A percentile compares a stretch with the other conserved stretches of the same genome.
Evolutionary conservation across 495 filamentous ascomycete species (phyloP).

Genomic region (Trichoderma reesei): DNA sequence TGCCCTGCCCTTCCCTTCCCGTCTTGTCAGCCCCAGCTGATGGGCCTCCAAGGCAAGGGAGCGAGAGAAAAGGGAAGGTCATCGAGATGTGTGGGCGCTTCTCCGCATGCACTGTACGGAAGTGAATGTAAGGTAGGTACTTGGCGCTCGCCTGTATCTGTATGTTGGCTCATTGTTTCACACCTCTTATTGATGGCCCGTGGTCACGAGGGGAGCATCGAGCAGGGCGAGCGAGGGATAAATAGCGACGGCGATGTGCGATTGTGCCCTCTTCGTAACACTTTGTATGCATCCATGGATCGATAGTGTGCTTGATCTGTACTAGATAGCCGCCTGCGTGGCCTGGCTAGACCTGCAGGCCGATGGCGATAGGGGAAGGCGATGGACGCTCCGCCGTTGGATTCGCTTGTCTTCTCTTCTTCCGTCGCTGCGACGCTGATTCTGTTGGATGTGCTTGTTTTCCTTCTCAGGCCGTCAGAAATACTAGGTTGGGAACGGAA

Average conservation of each 20-base stretch:
- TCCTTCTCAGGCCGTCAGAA: too few species aligned
- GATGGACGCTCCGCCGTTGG: background rate
- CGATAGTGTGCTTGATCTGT: background rate
- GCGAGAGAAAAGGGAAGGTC: background rate
- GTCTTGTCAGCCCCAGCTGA: conserved; percentile 6
- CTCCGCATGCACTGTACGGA: too few species aligned
- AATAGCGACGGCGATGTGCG: background rate
- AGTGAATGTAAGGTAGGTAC: too few species aligned
- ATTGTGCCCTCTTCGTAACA: too few species aligned
- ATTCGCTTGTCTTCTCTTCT: background rate
- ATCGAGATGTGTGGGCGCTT: background rate
- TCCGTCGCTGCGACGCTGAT: background rate
- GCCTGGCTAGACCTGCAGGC: background rate
- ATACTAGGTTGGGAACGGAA: background rate
- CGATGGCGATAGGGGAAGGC: background rate
- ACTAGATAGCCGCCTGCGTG: background rate
- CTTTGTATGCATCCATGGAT: conserved; percentile 2
- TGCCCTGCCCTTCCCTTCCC: background rate
- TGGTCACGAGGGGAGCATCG: background rate
- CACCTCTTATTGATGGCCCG: background rate
- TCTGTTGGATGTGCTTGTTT: background rate
- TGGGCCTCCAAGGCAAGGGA: background rate
- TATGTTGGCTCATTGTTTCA: too few species aligned
- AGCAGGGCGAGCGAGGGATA: too few species aligned
- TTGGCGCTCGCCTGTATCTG: background rate